These are phyloP conservation scores for Pseudogymnoascus sp. DNA, from an alignment of 2,329 filamentous ascomycete species.

Conservation along the genomic window DNA sequence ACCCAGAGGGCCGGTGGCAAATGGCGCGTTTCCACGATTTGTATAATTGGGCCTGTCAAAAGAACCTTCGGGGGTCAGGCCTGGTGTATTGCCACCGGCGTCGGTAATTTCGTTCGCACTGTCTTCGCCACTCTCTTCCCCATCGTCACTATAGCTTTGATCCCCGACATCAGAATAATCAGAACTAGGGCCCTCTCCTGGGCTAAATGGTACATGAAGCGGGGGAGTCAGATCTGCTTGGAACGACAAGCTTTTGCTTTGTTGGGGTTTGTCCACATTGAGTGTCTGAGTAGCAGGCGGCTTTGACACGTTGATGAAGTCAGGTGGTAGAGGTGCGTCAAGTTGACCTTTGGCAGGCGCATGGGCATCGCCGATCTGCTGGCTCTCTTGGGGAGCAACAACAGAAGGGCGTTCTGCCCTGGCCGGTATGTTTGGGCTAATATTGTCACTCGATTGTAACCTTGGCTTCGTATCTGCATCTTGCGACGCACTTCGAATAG, in stretches of 20 bases:
- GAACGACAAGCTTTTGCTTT: conserved; percentile 15
- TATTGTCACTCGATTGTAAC: background rate
- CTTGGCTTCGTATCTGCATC: background rate
- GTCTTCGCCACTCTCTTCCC: conserved; percentile 54
- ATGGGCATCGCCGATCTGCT: background rate
- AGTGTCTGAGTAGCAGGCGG: conserved; percentile 22
- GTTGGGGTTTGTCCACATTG: conserved; percentile 11
- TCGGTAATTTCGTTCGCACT: conserved; percentile 58
- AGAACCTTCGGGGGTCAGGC: conserved; percentile 51
- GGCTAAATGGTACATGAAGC: conserved; percentile 25
- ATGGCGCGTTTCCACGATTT: conserved; percentile 26
- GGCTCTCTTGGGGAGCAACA: background rate
- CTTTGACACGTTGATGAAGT: conserved; percentile 29
- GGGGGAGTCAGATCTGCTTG: conserved; percentile 21
- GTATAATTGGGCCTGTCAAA: conserved; percentile 45
- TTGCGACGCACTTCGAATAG: background rate
- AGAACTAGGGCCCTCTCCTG: conserved; percentile 19
- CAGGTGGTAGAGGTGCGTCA: conserved; percentile 35
- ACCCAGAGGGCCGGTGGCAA: conserved; percentile 29
- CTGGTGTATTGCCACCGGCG: conserved; percentile 39
- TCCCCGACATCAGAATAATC: conserved; percentile 27
- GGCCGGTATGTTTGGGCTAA: background rate
- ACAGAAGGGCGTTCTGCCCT: background rate
- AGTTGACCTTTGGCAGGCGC: background rate
- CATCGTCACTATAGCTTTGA: conserved; percentile 37